Evolutionary conservation across 2,329 filamentous ascomycete genomes (phyloP), one percentile per base, ranked within the genome.

Genomic region (Epicoccum nigrum): DNA sequence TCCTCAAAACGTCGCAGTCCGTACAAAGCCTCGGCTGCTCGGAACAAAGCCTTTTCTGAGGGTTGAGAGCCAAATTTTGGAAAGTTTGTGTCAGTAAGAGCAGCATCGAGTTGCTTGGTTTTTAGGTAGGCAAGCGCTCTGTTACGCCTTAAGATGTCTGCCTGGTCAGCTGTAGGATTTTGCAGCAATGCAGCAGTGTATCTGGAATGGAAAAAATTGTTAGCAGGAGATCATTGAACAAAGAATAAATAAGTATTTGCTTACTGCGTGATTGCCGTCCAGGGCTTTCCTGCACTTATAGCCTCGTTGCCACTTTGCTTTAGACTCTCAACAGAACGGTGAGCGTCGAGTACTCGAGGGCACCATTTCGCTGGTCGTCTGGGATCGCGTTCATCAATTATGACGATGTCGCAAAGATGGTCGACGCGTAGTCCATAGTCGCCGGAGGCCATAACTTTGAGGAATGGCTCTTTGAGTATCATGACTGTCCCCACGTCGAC

Each of bases 351-450:
- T 8, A 49, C 12, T 25, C 42, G 45, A 13, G 50, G 49, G 21
- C 46, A 59, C 77, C 76, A 81, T n/a, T 47, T 38, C 1, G 33
- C 19, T 1, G 79, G 80, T 11, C 81, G 62, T 4, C 63, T 70
- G n/a, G 65, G 42, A 32, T 82, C 74, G 15, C 58, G 37, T 0
- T 56, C 42, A 0, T 67, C 44, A 2, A 82, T 50, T 51, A 70
- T 72, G 3, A 76, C 52, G 15, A 84, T 55, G 48, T 85, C 81
- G 13, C 75, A 77, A 13, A 79, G 58, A 59, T 85, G 82, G 49
- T 85, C 82, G 6, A 83, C 77, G 5, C 80, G 74, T 19, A 85
- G 27, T 0, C 67, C 71, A 60, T 79, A 80, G 0, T 65, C 39
- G 2, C 76, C 76, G 21, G 76, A 63, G 0, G 60, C 63, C 19